Base-by-base conservation (phyloP, 306 rosid genomes). In the Casuarina cunninghamiana region DNA sequence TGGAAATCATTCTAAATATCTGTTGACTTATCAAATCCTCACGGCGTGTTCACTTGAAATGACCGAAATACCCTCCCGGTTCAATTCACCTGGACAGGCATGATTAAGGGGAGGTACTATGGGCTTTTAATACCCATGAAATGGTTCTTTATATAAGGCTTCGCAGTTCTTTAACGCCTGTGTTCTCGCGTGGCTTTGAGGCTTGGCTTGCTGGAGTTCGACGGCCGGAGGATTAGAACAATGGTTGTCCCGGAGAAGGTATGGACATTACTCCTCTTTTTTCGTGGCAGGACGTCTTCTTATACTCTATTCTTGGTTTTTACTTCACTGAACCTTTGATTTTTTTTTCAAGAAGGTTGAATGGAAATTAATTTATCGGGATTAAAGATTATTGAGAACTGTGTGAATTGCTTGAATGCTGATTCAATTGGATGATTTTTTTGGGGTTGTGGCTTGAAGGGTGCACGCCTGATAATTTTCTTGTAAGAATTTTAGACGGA, bases 211-310 rank as follows among this genome's bases (percentile, higher is more conserved):
- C 32, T 68, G 16, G 44, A 21, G 3, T 7, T 58, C 16, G 38
- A 58, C 5, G 1, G 37, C 65, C 13, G 3, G 38, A 5, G 21
- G 58, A 39, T 32, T 44, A 55, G 10, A 69, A 73, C 80, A 3
- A 86, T 86, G 89, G 83, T 19, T 65, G 69, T 32, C 72, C 26
- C 83, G 5, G 77, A 61, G 26, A 80, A 78, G 87, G 89, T 86
- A 83, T 37, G n/a, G 11, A 0, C 12, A 6, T 19, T 37, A 0
- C 5, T 53, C 2, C 32, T 26, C 1, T 26, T 26, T 26, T 26
- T 26, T 26, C 32, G 32, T 26, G 1, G 32, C 32, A 0, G 32
- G 32, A 26, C 32, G 32, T 26, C 32, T 45, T 53, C 46, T 66
- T 12, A 5, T 75, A 0, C 50, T 16, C 17, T 51, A 4, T 7